These are phyloP conservation scores for Suhomyces yuchorum DNA, from an alignment of 1,139 yeast genomes.

Conservation along the genomic window DNA sequence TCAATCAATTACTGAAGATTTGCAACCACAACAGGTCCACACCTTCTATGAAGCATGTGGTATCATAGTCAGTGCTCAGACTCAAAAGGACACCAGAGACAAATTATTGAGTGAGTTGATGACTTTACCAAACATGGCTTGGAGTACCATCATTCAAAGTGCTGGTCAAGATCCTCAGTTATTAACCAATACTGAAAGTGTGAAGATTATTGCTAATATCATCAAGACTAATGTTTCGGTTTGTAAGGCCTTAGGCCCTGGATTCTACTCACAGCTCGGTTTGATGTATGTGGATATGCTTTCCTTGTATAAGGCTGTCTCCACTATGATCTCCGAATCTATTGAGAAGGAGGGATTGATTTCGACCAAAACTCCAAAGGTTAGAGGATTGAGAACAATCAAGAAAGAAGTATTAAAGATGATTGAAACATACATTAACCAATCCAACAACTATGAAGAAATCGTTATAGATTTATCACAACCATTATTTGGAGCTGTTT, in stretches of 20 bases:
- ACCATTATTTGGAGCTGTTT: conserved; percentile 80
- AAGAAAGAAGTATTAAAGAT: conserved; percentile 91
- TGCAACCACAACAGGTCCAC: conserved; percentile 96
- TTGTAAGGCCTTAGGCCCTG: conserved; percentile 90
- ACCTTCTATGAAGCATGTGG: conserved; percentile 98
- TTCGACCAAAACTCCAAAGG: conserved; percentile 94
- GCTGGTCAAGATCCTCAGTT: conserved; percentile 89
- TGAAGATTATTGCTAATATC: conserved; percentile 88
- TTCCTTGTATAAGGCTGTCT: conserved; percentile 84
- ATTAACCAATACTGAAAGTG: conserved; percentile 81
- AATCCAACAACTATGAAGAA: conserved; percentile 84
- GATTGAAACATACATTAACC: conserved; percentile 84
- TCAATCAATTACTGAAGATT: conserved; percentile 83
- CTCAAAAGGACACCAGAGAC: conserved; percentile 63
- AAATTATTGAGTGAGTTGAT: conserved; percentile 75
- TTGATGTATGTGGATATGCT: conserved; percentile 87
- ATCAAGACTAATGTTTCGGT: conserved; percentile 94
- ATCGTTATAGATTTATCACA: conserved; percentile 82
- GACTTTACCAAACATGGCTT: conserved; percentile 91
- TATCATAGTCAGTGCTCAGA: conserved; percentile 84
- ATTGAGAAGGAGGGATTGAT: conserved; percentile 80
- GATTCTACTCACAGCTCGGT: conserved; percentile 86
- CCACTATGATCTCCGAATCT: conserved; percentile 80
- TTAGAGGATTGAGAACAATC: conserved; percentile 92
- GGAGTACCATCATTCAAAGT: conserved; percentile 86